Evolutionary conservation across 495 filamentous ascomycete genomes (phyloP).

Genomic region (Lophiostoma macrostomum): DNA sequence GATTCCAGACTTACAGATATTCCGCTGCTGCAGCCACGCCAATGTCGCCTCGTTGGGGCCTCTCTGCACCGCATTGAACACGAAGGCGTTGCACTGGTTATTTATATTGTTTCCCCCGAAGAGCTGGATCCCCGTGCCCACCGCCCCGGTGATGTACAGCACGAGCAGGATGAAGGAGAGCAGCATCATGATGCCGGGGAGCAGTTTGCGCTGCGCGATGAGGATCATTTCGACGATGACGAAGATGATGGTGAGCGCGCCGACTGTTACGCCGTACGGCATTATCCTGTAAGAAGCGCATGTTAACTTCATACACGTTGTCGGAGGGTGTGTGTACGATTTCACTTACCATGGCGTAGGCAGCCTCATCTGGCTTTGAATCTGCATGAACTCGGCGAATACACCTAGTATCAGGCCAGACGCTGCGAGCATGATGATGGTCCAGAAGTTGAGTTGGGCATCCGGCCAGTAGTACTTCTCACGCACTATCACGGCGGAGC

Average conservation of each 20-base stretch:
- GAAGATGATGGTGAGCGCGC: slow-evolving; percentile 42
- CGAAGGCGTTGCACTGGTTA: slow-evolving; percentile 73
- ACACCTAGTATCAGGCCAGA: slow-evolving; percentile 78
- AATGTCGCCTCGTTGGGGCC: slow-evolving; percentile 70
- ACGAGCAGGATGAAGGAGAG: slow-evolving; percentile 92
- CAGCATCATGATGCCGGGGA: slow-evolving; percentile 87
- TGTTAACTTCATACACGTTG: slow-evolving; percentile 1
- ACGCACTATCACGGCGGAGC: slow-evolving; percentile 41
- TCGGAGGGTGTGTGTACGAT: neutral
- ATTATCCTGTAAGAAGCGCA: slow-evolving; percentile 69
- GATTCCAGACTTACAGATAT: slow-evolving; percentile 64
- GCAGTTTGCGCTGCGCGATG: slow-evolving; percentile 64
- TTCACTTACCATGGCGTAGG: slow-evolving; percentile 75
- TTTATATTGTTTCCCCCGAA: slow-evolving; percentile 76
- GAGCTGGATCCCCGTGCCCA: slow-evolving; percentile 84
- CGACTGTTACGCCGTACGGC: slow-evolving; percentile 73
- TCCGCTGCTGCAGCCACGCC: slow-evolving; percentile 83
- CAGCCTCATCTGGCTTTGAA: slow-evolving; percentile 68
- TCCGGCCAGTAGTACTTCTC: slow-evolving; percentile 91
- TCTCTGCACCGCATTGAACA: slow-evolving; percentile 52
- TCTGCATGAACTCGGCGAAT: slow-evolving; percentile 77
- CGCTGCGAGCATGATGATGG: slow-evolving; percentile 78
- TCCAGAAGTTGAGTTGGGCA: slow-evolving; percentile 87
- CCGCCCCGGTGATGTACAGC: slow-evolving; percentile 85
- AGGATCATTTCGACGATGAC: slow-evolving; percentile 42